Evolutionary conservation across 2,329 filamentous ascomycete species (phyloP).

Genomic region (Aureobasidium sp.): DNA sequence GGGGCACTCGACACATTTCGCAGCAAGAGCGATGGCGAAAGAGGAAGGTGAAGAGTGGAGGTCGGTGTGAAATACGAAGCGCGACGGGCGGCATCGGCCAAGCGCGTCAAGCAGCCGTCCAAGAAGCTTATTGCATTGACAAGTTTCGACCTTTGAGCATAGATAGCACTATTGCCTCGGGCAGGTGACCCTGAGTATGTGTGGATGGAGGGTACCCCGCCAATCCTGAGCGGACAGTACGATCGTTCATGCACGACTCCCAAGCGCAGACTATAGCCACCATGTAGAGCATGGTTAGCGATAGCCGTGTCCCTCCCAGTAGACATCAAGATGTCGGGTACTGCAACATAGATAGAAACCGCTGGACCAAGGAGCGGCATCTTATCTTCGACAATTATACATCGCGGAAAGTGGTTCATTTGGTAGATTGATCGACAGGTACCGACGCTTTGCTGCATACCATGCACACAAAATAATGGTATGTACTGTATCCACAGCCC

Average conservation of each 20-base stretch:
- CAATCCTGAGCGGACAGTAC: not conserved
- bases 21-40: constrained; percentile 1
- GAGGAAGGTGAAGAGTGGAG: not conserved
- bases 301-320: not conserved
- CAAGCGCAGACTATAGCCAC: not conserved
- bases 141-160: not conserved
- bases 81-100: constrained; percentile 2
- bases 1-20: not conserved
- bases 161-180: not conserved
- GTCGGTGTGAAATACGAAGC: not conserved
- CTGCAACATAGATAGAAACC: too few relatives aligned
- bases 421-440: not conserved
- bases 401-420: too few relatives aligned
- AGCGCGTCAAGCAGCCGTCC: not conserved
- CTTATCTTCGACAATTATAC: too few relatives aligned
- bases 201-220: not conserved
- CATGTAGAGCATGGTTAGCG: not conserved
- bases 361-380: too few relatives aligned
- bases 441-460: not conserved
- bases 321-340: too few relatives aligned
- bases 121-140: not conserved
- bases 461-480: not conserved
- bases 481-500: not conserved
- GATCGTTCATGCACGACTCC: not conserved
- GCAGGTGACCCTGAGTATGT: not conserved